These are phyloP conservation scores for Kokia cookei DNA, from an alignment of 441 rosid species.

Conservation along the genomic window DNA sequence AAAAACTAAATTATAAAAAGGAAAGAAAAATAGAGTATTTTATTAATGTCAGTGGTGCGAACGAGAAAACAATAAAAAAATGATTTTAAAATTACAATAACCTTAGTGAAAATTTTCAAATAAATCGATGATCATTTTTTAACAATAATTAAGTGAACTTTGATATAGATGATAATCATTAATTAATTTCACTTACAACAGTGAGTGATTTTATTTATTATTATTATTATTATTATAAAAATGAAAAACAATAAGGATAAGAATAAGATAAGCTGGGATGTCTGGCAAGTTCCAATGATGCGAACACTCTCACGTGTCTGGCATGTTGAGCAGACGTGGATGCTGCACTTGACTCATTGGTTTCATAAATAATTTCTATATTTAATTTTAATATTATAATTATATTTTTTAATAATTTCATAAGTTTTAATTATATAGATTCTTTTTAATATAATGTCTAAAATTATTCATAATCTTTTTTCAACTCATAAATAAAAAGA, in stretches of 20 bases:
- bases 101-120: rapidly evolving
- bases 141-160: too few species aligned
- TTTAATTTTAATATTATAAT: background rate
- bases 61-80: too few species aligned
- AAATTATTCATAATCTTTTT: rapidly evolving
- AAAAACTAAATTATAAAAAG: too few species aligned
- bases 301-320: conserved; percentile 26
- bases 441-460: rapidly evolving
- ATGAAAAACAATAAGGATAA: background rate
- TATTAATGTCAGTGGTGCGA: too few species aligned
- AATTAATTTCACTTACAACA: too few species aligned
- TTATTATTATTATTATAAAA: background rate
- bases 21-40: rapidly evolving
- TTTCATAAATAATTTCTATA: background rate
- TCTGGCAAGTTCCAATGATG: conserved; percentile 21
- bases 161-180: too few species aligned
- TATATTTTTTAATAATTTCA: background rate
- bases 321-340: conserved; percentile 12
- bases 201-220: too few species aligned
- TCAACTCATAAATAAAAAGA: too few species aligned
- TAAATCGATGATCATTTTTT: too few species aligned
- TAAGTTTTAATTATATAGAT: background rate
- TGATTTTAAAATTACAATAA: too few species aligned
- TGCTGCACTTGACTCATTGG: conserved; percentile 5
- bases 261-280: conserved; percentile 7